phyloP scores from a whole-genome alignment of 176 grass and related monocot genomes.

The Eleusine coracana region DNA sequence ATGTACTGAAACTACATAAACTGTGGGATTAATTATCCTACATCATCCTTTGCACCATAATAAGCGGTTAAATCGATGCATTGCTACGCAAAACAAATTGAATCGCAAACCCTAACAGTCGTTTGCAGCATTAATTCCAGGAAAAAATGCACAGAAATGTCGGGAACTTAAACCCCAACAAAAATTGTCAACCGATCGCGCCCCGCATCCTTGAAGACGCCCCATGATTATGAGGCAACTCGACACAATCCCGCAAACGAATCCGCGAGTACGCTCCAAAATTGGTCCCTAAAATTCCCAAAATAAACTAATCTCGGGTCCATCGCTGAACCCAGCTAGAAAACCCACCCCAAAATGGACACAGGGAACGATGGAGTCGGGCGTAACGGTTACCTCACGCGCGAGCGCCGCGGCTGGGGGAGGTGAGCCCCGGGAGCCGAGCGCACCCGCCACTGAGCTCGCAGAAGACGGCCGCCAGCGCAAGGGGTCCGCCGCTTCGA shows the following conservation, averaged over 20 bases:
- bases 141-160: neutral
- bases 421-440: neutral
- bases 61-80: slow-evolving; percentile 4
- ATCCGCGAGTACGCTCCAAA: neutral
- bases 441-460: neutral
- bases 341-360: neutral
- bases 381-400: slow-evolving; percentile 12
- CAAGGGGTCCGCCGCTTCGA: neutral
- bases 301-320: neutral
- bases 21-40: neutral
- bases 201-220: neutral
- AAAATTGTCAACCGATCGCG: neutral
- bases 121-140: neutral
- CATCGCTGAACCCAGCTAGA: neutral
- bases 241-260: neutral
- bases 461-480: neutral
- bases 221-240: neutral
- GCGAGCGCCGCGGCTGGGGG: neutral
- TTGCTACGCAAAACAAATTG: neutral
- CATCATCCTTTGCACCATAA: neutral
- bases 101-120: slow-evolving; percentile 12
- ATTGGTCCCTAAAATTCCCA: neutral
- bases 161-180: neutral
- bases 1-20: neutral
- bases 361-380: neutral